Percentiles rank a stretch among this genome's conserved stretches.
phyloP scores from a whole-genome alignment of 192 early-diverging fungal genomes.

The Coemansia asiatica region DNA sequence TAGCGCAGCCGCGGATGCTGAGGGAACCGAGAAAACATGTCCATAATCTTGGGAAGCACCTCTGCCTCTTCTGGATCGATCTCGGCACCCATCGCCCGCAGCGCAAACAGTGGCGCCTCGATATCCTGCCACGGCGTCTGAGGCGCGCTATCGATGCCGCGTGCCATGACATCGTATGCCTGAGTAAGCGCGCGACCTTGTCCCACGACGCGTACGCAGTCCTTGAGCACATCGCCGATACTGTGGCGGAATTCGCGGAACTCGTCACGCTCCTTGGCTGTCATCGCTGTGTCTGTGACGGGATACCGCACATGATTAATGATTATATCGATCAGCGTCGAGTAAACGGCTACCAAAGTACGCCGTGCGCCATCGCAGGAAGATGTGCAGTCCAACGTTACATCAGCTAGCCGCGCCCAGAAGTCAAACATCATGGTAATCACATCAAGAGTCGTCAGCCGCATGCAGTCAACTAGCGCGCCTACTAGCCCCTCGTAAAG shows the following conservation, averaged over 20 bases:
- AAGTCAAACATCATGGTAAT: constrained; percentile 89
- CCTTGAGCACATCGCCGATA: constrained; percentile 96
- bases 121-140: constrained; percentile 82
- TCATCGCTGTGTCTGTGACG: constrained; percentile 53
- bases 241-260: constrained; percentile 95
- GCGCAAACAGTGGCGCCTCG: constrained; percentile 91
- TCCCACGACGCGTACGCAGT: constrained; percentile 84
- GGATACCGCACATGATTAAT: constrained; percentile 89
- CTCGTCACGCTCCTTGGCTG: constrained; percentile 89
- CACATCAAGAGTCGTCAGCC: constrained; percentile 78
- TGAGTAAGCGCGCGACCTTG: constrained; percentile 69
- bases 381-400: constrained; percentile 52
- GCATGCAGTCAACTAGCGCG: constrained; percentile 80
- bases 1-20: constrained; percentile 93
- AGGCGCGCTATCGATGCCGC: constrained; percentile 33
- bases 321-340: constrained; percentile 77
- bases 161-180: constrained; percentile 60
- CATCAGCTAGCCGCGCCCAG: constrained; percentile 82
- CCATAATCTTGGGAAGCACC: constrained; percentile 90
- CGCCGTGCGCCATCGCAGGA: constrained; percentile 58
- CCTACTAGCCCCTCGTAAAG: constrained; percentile 74
- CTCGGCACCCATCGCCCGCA: constrained; percentile 90
- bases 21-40: constrained; percentile 80
- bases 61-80: constrained; percentile 69
- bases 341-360: constrained; percentile 63